Evolutionary conservation across 2,329 filamentous ascomycete species (phyloP).

Genomic region (Plenodomus biglobosus): DNA sequence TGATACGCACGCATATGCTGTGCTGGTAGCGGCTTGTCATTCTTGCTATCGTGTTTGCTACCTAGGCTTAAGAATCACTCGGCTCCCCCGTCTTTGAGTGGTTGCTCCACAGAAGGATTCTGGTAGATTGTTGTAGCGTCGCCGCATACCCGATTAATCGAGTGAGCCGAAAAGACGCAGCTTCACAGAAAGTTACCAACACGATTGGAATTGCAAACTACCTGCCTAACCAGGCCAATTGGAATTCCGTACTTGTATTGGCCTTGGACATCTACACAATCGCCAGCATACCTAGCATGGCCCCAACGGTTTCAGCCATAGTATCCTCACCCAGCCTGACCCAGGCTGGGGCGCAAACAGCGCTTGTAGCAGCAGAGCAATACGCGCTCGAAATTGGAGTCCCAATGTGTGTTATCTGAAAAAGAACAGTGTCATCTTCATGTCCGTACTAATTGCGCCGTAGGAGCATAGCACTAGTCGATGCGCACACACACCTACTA

Average conservation of each 20-base stretch:
- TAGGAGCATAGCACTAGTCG: slow-evolving; percentile 53
- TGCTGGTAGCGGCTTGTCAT: neutral
- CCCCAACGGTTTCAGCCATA: slow-evolving; percentile 15
- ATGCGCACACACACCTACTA: slow-evolving; percentile 48
- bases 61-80: slow-evolving; percentile 1
- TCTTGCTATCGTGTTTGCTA: neutral
- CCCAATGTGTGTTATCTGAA: slow-evolving; percentile 33
- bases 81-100: neutral
- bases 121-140: slow-evolving; percentile 1
- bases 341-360: slow-evolving; percentile 32
- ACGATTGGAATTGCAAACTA: too few relatives aligned
- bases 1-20: neutral
- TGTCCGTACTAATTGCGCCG: neutral
- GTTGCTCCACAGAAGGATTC: neutral
- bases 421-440: neutral
- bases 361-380: slow-evolving; percentile 31
- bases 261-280: neutral
- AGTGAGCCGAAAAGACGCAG: slow-evolving; percentile 4
- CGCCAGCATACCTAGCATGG: slow-evolving; percentile 14
- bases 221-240: too few relatives aligned
- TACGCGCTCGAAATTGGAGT: slow-evolving; percentile 31
- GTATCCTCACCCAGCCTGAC: slow-evolving; percentile 31
- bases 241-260: too few relatives aligned
- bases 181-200: too few relatives aligned
- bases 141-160: slow-evolving; percentile 9